phyloP scores from a whole-genome alignment of 768 basidiomycete species.

The Boletellus ananas region DNA sequence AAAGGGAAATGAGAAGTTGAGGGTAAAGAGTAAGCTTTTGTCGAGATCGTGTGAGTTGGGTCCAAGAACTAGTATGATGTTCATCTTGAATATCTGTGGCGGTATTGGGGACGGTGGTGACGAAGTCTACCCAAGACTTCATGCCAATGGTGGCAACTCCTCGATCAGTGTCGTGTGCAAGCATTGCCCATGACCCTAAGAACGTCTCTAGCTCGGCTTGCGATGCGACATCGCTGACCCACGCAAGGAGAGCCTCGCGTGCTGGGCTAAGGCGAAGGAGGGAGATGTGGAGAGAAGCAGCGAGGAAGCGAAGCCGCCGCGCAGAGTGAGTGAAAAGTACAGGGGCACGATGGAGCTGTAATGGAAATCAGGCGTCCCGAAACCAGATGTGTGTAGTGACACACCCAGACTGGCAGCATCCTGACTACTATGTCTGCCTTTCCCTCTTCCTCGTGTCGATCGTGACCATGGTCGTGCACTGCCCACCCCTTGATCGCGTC shows the following conservation, averaged over 20 bases:
- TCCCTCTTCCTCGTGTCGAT: conserved; percentile 5
- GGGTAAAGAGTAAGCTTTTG: conserved; percentile 32
- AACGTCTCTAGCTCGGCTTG: conserved; percentile 51
- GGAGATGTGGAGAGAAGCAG: conserved; percentile 58
- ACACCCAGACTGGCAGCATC: conserved; percentile 89
- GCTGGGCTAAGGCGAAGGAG: conserved; percentile 55
- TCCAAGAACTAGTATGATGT: not conserved
- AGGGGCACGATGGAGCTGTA: conserved; percentile 82
- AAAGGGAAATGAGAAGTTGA: conserved; percentile 34
- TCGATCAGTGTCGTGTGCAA: conserved; percentile 69
- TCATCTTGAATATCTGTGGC: conserved; percentile 3
- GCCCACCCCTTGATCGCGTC: conserved; percentile 42
- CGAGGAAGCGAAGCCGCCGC: conserved; percentile 63
- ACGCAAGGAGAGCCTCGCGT: conserved; percentile 46
- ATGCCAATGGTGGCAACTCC: conserved; percentile 48
- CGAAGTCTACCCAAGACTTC: conserved; percentile 50
- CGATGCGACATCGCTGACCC: conserved; percentile 46
- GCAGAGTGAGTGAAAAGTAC: conserved; percentile 77
- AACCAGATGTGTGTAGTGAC: conserved; percentile 24
- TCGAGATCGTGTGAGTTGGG: not conserved
- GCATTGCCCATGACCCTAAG: conserved; percentile 71
- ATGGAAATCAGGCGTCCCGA: conserved; percentile 4
- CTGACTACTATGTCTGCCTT: conserved; percentile 39
- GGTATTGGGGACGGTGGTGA: conserved; percentile 12
- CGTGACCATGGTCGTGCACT: conserved; percentile 29